Evolutionary conservation across 2,329 filamentous ascomycete genomes (phyloP).

Genomic region (Colletotrichum sansevieriae): DNA sequence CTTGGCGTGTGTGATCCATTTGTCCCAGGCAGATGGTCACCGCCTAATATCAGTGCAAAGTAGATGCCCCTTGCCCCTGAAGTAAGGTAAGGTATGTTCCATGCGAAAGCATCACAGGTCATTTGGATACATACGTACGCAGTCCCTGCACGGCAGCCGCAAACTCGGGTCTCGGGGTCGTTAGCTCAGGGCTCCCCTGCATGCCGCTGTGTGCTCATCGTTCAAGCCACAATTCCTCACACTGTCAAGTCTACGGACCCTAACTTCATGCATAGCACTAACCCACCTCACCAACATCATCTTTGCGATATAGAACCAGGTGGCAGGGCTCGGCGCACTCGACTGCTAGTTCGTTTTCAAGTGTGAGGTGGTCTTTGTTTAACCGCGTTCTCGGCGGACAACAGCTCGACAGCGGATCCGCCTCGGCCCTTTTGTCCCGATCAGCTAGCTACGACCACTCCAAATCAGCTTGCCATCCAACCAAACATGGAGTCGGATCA

Average conservation of each 20-base stretch:
- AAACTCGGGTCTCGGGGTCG: constrained; percentile 21
- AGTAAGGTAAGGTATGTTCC: too few species aligned
- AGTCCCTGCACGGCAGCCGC: constrained; percentile 24
- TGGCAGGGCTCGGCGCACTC: background rate
- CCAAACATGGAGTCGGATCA: constrained; percentile 45
- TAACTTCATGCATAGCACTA: constrained; percentile 35
- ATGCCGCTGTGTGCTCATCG: constrained; percentile 15
- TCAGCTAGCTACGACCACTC: constrained; percentile 2
- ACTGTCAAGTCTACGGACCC: constrained; percentile 26
- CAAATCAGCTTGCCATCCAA: background rate
- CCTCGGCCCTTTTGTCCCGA: constrained; percentile 7
- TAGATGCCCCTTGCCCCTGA: background rate
- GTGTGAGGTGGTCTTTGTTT: background rate
- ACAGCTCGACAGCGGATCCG: background rate
- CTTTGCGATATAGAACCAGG: constrained; percentile 6
- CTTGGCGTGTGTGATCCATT: background rate
- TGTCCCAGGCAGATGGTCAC: background rate
- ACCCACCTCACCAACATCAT: constrained; percentile 17
- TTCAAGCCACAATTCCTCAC: constrained; percentile 36
- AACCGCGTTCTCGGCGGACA: background rate
- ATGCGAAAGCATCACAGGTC: accelerated
- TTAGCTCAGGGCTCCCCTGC: constrained; percentile 30
- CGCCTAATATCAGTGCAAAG: background rate
- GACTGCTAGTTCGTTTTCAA: background rate
- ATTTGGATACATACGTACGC: background rate